phyloP scores from a whole-genome alignment of 2,329 filamentous ascomycete species.

The Sclerotiophoma versabilis region DNA sequence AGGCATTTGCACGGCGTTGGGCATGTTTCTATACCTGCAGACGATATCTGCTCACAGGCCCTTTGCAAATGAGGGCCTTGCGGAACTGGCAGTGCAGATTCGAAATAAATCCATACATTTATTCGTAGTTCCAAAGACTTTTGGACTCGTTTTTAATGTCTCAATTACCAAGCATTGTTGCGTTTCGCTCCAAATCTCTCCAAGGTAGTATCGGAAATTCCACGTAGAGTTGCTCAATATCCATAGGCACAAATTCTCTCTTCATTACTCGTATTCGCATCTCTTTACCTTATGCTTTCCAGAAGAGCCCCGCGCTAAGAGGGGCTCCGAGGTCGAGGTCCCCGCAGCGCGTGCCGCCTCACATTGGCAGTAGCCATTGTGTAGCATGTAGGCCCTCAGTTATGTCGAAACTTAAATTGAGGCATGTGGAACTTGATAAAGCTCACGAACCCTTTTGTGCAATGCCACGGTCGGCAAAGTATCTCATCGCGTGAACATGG shows the following conservation, averaged over 20 bases:
- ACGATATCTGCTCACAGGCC: neutral
- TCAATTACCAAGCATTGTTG: neutral
- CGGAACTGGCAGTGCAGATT: neutral
- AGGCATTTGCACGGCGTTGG: slow-evolving; percentile 35
- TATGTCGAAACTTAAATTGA: neutral
- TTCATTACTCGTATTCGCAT: slow-evolving; percentile 14
- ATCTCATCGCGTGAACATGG: neutral
- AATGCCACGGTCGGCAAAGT: too few relatives aligned
- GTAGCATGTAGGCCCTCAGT: neutral
- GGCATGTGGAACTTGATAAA: neutral
- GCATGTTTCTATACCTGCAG: neutral
- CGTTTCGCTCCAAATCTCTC: neutral
- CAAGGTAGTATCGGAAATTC: neutral
- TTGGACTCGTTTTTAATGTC: neutral
- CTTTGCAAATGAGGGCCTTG: neutral
- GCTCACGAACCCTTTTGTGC: neutral
- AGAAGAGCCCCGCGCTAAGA: slow-evolving; percentile 17
- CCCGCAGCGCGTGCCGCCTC: slow-evolving; percentile 4
- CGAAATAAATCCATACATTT: neutral
- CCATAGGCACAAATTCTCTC: neutral
- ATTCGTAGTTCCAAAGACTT: neutral
- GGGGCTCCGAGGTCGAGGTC: slow-evolving; percentile 12
- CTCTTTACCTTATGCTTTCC: slow-evolving; percentile 14
- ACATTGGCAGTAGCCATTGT: neutral
- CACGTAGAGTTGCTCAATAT: neutral